phyloP scores from a whole-genome alignment of 306 rosid species.

The Quercus aquifolioides region DNA sequence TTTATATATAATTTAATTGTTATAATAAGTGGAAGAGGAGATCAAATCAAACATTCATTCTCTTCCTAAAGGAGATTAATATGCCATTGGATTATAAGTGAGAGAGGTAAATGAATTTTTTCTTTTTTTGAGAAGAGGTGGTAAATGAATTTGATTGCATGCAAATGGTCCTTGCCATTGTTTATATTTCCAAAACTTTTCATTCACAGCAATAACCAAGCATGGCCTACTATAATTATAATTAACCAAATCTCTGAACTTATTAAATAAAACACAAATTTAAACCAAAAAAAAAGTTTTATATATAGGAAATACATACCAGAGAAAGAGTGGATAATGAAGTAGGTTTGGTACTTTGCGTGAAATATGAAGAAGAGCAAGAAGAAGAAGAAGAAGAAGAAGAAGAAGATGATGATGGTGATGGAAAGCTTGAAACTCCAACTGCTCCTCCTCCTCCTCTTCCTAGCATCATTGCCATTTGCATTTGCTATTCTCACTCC shows the following conservation, averaged over 20 bases:
- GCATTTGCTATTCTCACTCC: constrained; percentile 12
- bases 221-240: background rate
- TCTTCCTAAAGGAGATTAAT: too few species aligned
- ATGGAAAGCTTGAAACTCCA: constrained; percentile 46
- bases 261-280: background rate
- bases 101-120: too few species aligned
- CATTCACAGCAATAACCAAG: too few species aligned
- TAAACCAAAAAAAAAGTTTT: background rate
- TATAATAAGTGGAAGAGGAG: too few species aligned
- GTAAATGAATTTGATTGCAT: too few species aligned
- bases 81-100: too few species aligned
- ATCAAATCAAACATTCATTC: too few species aligned
- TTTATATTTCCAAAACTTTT: too few species aligned
- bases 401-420: constrained; percentile 33
- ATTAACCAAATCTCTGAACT: background rate
- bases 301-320: constrained; percentile 28
- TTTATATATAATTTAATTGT: too few species aligned
- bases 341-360: constrained; percentile 44
- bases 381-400: constrained; percentile 15
- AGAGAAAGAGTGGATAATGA: constrained; percentile 35
- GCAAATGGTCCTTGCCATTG: background rate
- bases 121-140: too few species aligned
- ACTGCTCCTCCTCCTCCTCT: constrained; percentile 46
- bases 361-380: constrained; percentile 41
- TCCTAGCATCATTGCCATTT: constrained; percentile 59